Evolutionary conservation across 768 basidiomycete genomes (phyloP).

Genomic region (Fomitopsis serialis): DNA sequence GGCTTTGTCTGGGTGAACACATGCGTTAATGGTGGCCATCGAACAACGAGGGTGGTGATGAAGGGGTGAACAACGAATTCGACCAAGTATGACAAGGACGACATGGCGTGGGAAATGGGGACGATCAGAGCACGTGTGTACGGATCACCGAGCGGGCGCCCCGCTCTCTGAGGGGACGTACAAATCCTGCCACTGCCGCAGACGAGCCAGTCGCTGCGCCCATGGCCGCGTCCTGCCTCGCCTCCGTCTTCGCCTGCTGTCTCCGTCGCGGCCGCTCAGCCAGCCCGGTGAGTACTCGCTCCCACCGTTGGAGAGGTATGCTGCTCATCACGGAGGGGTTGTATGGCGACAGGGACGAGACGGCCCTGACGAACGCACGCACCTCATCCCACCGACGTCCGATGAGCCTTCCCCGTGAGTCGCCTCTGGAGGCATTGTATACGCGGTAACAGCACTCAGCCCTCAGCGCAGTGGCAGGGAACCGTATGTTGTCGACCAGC

Average conservation of each 20-base stretch:
- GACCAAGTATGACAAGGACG: no score
- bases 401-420: slow-evolving; percentile 24
- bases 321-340: neutral
- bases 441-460: neutral
- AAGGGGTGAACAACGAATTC: no score
- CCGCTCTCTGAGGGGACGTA: neutral
- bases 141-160: neutral
- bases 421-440: neutral
- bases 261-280: slow-evolving; percentile 9
- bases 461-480: neutral
- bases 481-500: slow-evolving; percentile 36
- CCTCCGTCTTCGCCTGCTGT: slow-evolving; percentile 19
- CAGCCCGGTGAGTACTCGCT: slow-evolving; percentile 1
- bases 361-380: slow-evolving; percentile 26
- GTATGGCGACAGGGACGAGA: slow-evolving; percentile 8
- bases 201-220: slow-evolving; percentile 5
- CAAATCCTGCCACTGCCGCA: neutral
- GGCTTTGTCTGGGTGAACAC: no score
- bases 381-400: slow-evolving; percentile 23
- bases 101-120: no score
- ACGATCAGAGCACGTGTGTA: neutral
- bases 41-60: no score
- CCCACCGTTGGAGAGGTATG: neutral
- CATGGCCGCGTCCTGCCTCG: slow-evolving; percentile 22
- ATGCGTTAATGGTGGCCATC: no score